A percentile compares a stretch with the other conserved stretches of the same genome.
These are phyloP conservation scores for Alisma plantagoaquatica DNA, from an alignment of 106 monocot species.

Conservation along the genomic window DNA sequence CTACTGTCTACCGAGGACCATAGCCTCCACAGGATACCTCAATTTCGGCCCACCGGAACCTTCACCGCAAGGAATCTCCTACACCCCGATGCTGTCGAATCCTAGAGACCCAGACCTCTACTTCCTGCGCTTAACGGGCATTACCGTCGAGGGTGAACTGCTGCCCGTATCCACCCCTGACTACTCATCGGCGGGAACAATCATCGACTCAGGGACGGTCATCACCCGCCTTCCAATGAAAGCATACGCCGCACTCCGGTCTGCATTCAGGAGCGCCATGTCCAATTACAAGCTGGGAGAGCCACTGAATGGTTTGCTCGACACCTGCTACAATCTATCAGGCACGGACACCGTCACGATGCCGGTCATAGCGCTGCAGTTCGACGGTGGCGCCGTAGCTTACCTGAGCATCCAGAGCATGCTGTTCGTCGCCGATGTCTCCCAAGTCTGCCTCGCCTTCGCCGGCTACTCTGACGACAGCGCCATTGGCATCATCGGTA, in stretches of 20 bases:
- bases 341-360: background rate
- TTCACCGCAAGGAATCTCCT: background rate
- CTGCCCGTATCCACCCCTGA: conserved; percentile 14
- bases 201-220: conserved; percentile 72
- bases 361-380: conserved; percentile 18
- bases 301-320: conserved; percentile 18
- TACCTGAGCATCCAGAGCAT: conserved; percentile 15
- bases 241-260: conserved; percentile 27
- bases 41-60: conserved; percentile 1
- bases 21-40: conserved; percentile 4
- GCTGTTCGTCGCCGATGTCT: conserved; percentile 6
- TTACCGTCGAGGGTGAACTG: conserved; percentile 10
- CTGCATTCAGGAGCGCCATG: conserved; percentile 20
- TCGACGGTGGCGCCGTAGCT: conserved; percentile 12
- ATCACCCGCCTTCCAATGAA: conserved; percentile 49
- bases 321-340: conserved; percentile 35
- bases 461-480: conserved; percentile 9
- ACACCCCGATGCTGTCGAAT: conserved; percentile 7
- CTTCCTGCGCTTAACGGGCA: conserved; percentile 4
- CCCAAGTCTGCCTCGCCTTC: conserved; percentile 45
- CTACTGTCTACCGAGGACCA: conserved; percentile 14
- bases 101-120: background rate
- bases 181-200: conserved; percentile 22
- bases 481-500: conserved; percentile 26
- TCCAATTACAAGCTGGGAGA: conserved; percentile 15